Percentiles rank a stretch among this genome's conserved stretches.
These are phyloP conservation scores for Kwoniella dejecticola DNA, from an alignment of 768 basidiomycete species.

Conservation along the genomic window DNA sequence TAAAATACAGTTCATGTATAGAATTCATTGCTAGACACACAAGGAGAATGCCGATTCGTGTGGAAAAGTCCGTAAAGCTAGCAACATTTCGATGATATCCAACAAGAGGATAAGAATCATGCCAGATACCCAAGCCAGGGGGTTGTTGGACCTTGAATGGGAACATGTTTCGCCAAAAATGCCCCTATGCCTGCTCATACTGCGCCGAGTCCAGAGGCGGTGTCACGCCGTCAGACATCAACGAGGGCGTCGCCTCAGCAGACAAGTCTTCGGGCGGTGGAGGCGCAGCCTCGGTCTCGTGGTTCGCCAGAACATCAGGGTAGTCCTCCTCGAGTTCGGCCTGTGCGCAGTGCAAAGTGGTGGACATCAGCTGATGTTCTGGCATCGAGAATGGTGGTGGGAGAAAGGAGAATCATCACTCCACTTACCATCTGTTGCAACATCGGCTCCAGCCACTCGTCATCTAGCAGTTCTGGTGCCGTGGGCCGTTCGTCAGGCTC, in stretches of 20 bases:
- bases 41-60: no score
- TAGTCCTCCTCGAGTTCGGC: conserved; percentile 17
- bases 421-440: conserved; percentile 34
- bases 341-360: neutral
- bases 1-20: no score
- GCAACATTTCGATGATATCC: no score
- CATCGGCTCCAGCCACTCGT: conserved; percentile 66
- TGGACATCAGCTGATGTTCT: neutral
- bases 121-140: no score
- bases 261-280: conserved; percentile 16
- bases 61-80: no score
- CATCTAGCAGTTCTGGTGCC: conserved; percentile 78
- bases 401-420: neutral
- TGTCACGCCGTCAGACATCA: conserved; percentile 7
- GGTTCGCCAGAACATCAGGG: conserved; percentile 11
- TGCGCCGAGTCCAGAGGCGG: neutral
- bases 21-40: no score
- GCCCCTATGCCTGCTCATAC: neutral
- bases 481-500: conserved; percentile 81
- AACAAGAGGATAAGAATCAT: no score
- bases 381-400: neutral
- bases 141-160: no score
- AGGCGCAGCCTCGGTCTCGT: conserved; percentile 14
- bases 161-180: no score
- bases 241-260: conserved; percentile 5